phyloP scores from a whole-genome alignment of 768 basidiomycete species.

The Tremella fuciformis region DNA sequence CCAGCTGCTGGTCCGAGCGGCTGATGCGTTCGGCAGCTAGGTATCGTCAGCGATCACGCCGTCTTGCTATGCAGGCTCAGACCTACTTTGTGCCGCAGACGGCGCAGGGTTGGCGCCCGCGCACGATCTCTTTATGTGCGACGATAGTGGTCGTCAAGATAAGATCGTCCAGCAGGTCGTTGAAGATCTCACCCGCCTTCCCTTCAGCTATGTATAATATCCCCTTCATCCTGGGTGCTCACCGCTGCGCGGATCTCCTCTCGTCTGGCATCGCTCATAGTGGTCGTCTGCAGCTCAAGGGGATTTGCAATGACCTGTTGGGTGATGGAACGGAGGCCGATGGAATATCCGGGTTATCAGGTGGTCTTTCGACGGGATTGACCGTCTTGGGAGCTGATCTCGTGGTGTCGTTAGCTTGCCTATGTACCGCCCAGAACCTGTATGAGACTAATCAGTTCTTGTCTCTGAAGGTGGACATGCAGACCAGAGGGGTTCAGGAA shows the following conservation, averaged over 20 bases:
- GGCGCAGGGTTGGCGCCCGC: conserved; percentile 26
- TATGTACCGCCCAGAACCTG: too few relatives aligned
- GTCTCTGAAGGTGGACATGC: too few relatives aligned
- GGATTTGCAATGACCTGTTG: too few relatives aligned
- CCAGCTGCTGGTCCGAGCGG: conserved; percentile 15
- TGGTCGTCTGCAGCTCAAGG: too few relatives aligned
- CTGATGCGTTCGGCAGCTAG: conserved; percentile 36
- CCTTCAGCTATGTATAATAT: background rate
- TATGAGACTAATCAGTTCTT: too few relatives aligned
- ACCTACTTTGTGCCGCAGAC: conserved; percentile 37
- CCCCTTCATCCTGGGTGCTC: background rate
- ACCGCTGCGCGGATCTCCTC: conserved; percentile 18
- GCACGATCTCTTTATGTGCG: conserved; percentile 42
- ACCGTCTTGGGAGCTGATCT: too few relatives aligned
- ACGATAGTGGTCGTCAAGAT: conserved; percentile 30
- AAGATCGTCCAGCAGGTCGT: conserved; percentile 34
- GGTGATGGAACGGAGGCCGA: too few relatives aligned
- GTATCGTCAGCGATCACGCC: background rate
- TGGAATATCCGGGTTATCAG: too few relatives aligned
- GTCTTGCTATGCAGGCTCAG: background rate
- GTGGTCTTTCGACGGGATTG: too few relatives aligned
- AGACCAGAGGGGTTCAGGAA: too few relatives aligned
- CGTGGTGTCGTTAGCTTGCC: too few relatives aligned
- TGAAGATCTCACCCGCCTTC: conserved; percentile 30
- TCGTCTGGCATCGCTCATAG: background rate